These are phyloP conservation scores for Apiotrichum laibachii DNA, from an alignment of 1,284 basidiomycete genomes.

Conservation along the genomic window DNA sequence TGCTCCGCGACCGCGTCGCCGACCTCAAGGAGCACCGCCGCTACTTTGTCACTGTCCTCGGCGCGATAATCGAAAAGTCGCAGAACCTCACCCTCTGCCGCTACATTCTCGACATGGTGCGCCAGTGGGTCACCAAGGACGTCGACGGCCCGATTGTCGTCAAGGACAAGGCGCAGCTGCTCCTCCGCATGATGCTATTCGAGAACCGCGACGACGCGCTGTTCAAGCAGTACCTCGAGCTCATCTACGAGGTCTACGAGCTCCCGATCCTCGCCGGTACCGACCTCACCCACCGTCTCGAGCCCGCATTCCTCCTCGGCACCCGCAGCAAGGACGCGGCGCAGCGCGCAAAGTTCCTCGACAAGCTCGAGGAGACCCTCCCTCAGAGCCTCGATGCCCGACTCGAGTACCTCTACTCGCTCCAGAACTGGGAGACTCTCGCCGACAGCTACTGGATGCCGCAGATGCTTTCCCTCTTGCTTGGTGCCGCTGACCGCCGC, in stretches of 20 bases:
- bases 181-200: conserved; percentile 87
- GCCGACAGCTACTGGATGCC: conserved; percentile 95
- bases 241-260: conserved; percentile 93
- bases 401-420: conserved; percentile 84
- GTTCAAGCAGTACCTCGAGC: conserved; percentile 79
- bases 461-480: conserved; percentile 82
- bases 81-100: conserved; percentile 75
- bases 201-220: conserved; percentile 76
- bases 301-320: conserved; percentile 89
- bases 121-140: conserved; percentile 84
- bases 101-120: conserved; percentile 81
- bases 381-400: conserved; percentile 78
- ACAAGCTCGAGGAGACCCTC: conserved; percentile 84
- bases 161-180: conserved; percentile 89
- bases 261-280: conserved; percentile 80
- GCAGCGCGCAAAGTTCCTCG: conserved; percentile 83
- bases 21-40: conserved; percentile 57
- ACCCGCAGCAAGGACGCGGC: conserved; percentile 77
- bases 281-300: conserved; percentile 89
- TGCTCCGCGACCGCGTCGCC: conserved; percentile 56
- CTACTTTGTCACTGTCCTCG: conserved; percentile 71
- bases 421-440: conserved; percentile 94
- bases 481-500: conserved; percentile 70
- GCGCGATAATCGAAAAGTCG: conserved; percentile 88
- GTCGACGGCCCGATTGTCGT: conserved; percentile 71